These are phyloP conservation scores for Phytophthora palmivora DNA, from an alignment of 352 stramenopile species.

Conservation along the genomic window DNA sequence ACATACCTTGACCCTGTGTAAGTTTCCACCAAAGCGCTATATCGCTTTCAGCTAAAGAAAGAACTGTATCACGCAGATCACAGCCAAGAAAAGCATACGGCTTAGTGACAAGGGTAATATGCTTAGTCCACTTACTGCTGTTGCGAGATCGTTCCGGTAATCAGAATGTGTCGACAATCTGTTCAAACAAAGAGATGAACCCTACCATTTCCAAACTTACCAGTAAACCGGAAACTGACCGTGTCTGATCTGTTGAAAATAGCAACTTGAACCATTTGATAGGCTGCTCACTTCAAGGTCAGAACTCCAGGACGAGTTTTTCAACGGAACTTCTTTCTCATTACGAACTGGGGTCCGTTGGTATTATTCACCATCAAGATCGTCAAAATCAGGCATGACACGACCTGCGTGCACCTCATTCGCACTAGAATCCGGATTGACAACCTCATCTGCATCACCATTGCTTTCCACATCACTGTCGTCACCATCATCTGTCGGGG, in stretches of 20 bases:
- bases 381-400: slow-evolving; percentile 63
- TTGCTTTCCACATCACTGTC: slow-evolving; percentile 40
- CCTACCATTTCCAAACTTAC: slow-evolving; percentile 23
- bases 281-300: slow-evolving; percentile 22
- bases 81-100: slow-evolving; percentile 34
- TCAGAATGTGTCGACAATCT: slow-evolving; percentile 10
- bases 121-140: slow-evolving; percentile 17
- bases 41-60: slow-evolving; percentile 40
- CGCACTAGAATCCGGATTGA: neutral
- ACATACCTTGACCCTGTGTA: slow-evolving; percentile 5
- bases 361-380: slow-evolving; percentile 43
- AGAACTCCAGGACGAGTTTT: slow-evolving; percentile 23
- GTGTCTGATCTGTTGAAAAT: slow-evolving; percentile 21
- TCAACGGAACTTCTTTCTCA: slow-evolving; percentile 12
- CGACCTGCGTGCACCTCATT: slow-evolving; percentile 56
- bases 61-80: slow-evolving; percentile 9
- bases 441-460: slow-evolving; percentile 26
- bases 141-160: neutral
- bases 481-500: slow-evolving; percentile 35
- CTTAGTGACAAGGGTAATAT: slow-evolving; percentile 4
- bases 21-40: slow-evolving; percentile 5
- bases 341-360: slow-evolving; percentile 32
- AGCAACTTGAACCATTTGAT: slow-evolving; percentile 13
- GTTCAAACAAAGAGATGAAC: slow-evolving; percentile 5
- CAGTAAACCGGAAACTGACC: slow-evolving; percentile 13